phyloP scores from a whole-genome alignment of 768 basidiomycete species.

The Polyporus arcularius region DNA sequence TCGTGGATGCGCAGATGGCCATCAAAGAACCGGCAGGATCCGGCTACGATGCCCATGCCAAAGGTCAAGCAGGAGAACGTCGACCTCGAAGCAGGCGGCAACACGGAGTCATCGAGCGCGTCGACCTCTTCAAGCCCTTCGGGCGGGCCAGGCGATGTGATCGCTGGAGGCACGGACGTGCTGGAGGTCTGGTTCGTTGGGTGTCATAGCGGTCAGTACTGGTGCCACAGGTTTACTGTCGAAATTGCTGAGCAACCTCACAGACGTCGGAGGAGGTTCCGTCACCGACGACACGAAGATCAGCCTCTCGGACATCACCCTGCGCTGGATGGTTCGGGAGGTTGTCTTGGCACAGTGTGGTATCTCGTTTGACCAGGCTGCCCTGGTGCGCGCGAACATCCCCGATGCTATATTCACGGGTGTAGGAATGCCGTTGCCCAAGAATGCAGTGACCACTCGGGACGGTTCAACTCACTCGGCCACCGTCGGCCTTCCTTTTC shows the following conservation, averaged over 20 bases:
- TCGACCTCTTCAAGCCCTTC: background rate
- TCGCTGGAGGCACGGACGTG: conserved; percentile 46
- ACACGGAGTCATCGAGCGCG: background rate
- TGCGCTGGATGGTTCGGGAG: conserved; percentile 83
- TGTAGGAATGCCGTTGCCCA: conserved; percentile 15
- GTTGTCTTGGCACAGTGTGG: conserved; percentile 57
- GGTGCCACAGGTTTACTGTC: background rate
- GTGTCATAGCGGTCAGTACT: conserved; percentile 57
- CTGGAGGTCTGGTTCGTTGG: conserved; percentile 84
- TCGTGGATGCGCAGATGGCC: background rate
- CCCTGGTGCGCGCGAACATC: conserved; percentile 48
- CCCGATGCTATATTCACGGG: conserved; percentile 23
- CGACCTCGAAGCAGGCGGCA: background rate
- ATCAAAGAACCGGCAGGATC: background rate
- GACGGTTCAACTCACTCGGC: background rate
- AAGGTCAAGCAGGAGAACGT: background rate
- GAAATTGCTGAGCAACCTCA: background rate
- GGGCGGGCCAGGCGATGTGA: background rate
- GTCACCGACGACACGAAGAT: conserved; percentile 42
- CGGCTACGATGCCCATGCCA: background rate
- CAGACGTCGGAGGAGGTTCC: conserved; percentile 73
- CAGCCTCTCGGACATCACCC: conserved; percentile 58
- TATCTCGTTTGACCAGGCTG: conserved; percentile 54
- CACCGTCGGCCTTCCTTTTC: too few relatives aligned
- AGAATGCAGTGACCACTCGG: conserved; percentile 2